Evolutionary conservation across 2,329 filamentous ascomycete species (phyloP).

Genomic region (Curvularia verruculosa): DNA sequence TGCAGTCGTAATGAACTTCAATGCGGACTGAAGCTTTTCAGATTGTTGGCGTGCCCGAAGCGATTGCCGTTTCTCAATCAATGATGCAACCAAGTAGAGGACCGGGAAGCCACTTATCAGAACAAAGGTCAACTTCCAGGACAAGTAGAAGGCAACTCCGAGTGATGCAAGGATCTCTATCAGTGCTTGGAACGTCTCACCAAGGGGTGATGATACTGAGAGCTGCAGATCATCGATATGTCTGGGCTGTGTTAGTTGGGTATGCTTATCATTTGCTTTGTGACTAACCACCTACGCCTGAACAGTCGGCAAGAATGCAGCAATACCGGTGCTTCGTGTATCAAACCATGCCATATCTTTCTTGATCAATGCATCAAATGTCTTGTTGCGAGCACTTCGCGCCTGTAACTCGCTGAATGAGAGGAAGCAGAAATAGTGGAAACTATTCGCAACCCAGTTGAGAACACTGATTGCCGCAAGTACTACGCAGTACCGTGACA

Average conservation of each 20-base stretch:
- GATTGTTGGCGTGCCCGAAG: conserved; percentile 73
- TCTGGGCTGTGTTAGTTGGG: conserved; percentile 53
- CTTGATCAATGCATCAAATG: conserved; percentile 72
- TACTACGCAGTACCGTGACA: conserved; percentile 66
- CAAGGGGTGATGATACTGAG: conserved; percentile 79
- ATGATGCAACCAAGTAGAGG: conserved; percentile 64
- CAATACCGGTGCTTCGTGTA: conserved; percentile 70
- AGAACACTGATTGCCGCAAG: conserved; percentile 67
- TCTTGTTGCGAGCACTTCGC: conserved; percentile 63
- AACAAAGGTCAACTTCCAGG: conserved; percentile 83
- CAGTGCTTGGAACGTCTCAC: conserved; percentile 68
- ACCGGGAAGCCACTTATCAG: conserved; percentile 76
- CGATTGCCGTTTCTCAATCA: conserved; percentile 67
- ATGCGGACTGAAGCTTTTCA: conserved; percentile 68
- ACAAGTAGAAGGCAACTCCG: conserved; percentile 74
- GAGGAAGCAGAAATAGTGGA: conserved; percentile 74
- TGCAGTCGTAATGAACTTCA: conserved; percentile 73
- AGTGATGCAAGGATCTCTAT: conserved; percentile 71
- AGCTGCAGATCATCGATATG: conserved; percentile 82
- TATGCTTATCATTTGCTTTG: not conserved
- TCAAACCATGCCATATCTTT: conserved; percentile 87
- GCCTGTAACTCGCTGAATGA: conserved; percentile 83
- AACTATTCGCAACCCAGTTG: conserved; percentile 70
- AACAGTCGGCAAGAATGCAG: conserved; percentile 71
- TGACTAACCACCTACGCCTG: conserved; percentile 66